These are phyloP conservation scores for Scutellaria barbata DNA, from an alignment of 257 asterid genomes.

Conservation along the genomic window DNA sequence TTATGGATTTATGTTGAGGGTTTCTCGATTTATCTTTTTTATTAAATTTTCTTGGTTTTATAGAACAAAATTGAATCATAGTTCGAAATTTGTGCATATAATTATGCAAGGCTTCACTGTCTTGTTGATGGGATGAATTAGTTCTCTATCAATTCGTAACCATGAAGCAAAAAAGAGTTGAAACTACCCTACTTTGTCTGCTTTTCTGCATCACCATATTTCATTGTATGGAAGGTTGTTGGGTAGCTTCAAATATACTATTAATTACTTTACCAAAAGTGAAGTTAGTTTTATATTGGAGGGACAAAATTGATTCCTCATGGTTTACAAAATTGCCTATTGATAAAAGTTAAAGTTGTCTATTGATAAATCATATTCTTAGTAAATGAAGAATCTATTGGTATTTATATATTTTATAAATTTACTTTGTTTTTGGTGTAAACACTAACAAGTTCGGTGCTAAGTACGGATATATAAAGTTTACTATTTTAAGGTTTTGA, in stretches of 20 bases:
- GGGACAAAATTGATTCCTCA: too few species aligned
- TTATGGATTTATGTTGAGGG: background rate
- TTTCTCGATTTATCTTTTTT: background rate
- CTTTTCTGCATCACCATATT: background rate
- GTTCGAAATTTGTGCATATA: background rate
- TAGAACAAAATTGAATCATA: too few species aligned
- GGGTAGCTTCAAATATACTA: conserved; percentile 20
- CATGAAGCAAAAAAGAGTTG: conserved; percentile 43
- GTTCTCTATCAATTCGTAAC: conserved; percentile 47
- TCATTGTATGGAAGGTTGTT: conserved; percentile 1
- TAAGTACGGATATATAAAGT: too few species aligned
- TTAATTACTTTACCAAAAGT: background rate
- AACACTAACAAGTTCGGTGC: too few species aligned
- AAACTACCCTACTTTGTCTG: background rate
- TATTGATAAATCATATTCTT: too few species aligned
- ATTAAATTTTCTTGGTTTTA: background rate
- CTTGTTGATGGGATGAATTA: conserved; percentile 48
- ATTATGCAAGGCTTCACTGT: conserved; percentile 42
- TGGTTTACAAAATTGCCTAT: too few species aligned
- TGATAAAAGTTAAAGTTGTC: too few species aligned
- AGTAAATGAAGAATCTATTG: too few species aligned
- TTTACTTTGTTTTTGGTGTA: too few species aligned
- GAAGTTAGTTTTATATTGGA: background rate
- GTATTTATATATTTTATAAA: too few species aligned
- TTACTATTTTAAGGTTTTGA: too few species aligned